Evolutionary conservation across 1,139 yeast species (phyloP).

Genomic region (Spathaspora sp.): DNA sequence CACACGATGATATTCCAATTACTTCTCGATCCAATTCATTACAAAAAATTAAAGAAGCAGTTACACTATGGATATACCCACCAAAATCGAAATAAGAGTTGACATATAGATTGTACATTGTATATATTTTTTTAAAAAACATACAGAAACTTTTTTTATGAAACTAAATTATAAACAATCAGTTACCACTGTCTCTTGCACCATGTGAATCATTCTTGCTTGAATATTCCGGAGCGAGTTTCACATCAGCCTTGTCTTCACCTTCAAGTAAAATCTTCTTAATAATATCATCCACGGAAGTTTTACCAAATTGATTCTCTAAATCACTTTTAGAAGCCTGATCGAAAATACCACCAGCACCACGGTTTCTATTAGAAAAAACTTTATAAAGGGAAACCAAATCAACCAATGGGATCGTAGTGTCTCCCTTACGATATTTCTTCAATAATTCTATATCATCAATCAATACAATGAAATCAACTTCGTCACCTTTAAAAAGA

Average conservation of each 20-base stretch:
- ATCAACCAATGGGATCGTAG: conserved; percentile 60
- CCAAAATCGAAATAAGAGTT: background rate
- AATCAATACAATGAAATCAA: conserved; percentile 66
- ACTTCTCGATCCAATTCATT: background rate
- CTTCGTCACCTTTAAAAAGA: conserved; percentile 62
- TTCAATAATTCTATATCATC: conserved; percentile 52
- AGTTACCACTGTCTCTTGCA: conserved; percentile 29
- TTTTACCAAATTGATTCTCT: conserved; percentile 64
- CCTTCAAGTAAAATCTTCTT: conserved; percentile 59
- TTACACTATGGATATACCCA: background rate
- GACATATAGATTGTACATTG: background rate
- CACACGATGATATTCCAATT: background rate
- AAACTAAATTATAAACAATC: conserved; percentile 4
- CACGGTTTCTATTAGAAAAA: conserved; percentile 61
- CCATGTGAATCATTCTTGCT: conserved; percentile 43
- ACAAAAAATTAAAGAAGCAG: background rate
- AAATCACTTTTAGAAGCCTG: conserved; percentile 70
- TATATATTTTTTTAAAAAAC: background rate
- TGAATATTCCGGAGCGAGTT: conserved; percentile 18
- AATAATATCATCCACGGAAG: conserved; percentile 48
- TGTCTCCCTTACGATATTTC: conserved; percentile 50
- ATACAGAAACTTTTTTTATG: background rate
- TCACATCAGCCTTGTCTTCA: conserved; percentile 35
- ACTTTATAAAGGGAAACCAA: conserved; percentile 66
- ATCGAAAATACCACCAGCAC: conserved; percentile 69